Percentiles rank a stretch among this genome's conserved stretches.
Evolutionary conservation across 306 rosid genomes (phyloP).

Genomic region (Cucurbita moschata): DNA sequence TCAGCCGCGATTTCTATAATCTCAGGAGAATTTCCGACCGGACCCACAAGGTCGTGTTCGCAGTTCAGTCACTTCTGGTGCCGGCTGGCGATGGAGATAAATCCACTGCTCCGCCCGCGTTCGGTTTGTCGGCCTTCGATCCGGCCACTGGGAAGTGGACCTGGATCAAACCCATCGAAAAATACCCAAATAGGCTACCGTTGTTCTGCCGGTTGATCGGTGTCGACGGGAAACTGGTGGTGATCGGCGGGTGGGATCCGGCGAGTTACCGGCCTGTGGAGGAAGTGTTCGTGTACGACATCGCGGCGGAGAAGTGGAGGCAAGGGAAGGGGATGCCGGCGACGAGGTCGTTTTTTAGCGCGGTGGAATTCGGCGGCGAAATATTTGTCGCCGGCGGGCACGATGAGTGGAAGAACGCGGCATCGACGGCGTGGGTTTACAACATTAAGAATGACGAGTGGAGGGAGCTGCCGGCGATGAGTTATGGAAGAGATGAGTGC

Average conservation of each 20-base stretch:
- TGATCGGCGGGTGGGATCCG: conserved; percentile 53
- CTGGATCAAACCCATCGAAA: conserved; percentile 23
- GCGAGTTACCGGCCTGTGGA: conserved; percentile 25
- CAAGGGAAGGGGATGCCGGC: conserved; percentile 33
- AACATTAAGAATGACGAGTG: conserved; percentile 25
- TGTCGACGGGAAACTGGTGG: conserved; percentile 35
- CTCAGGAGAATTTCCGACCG: conserved; percentile 19
- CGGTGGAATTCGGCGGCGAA: conserved; percentile 13
- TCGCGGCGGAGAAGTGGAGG: conserved; percentile 26
- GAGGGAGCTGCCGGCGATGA: conserved; percentile 25
- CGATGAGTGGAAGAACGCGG: conserved; percentile 40
- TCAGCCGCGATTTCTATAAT: conserved; percentile 20
- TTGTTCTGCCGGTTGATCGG: conserved; percentile 30
- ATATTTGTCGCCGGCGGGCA: conserved; percentile 37
- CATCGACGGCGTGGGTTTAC: conserved; percentile 28
- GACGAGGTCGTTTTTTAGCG: conserved; percentile 32
- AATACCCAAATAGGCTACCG: conserved; percentile 29
- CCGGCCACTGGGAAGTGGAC: conserved; percentile 22
- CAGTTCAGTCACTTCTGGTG: conserved; percentile 24
- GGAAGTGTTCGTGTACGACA: conserved; percentile 41
- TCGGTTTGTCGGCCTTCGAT: conserved; percentile 27
- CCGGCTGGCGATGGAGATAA: conserved; percentile 2
- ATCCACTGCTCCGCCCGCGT: neutral
- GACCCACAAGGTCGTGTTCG: conserved; percentile 22
- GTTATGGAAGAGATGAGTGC: conserved; percentile 44